Evolutionary conservation across 768 basidiomycete species (phyloP), one percentile per base, ranked within the genome.

Genomic region (Suillus discolor): DNA sequence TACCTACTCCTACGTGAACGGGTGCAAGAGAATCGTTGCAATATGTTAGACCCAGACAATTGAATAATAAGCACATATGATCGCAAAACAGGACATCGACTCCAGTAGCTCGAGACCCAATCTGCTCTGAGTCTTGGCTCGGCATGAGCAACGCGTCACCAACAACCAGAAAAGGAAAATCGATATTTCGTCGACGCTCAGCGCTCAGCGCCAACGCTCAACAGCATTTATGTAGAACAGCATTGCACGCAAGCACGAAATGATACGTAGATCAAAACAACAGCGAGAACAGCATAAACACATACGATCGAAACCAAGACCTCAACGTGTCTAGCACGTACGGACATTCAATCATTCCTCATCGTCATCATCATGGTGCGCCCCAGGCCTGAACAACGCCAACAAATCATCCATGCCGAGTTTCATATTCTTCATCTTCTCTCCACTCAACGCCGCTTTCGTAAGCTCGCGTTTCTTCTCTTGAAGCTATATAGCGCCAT

Each of bases 381-480:
- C 82, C 55, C 86, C 85, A 53, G 83, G 82, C 64, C 84, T 81
- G 83, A 95, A 94, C 45, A 95, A 79, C 0, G 88, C 90, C 77
- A 96, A 84, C 67, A 98, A 83, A 66, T 98, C 96, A 31, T 95
- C 89, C 78, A 95, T 80, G 12, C 90, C 89, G 25, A 99, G 87
- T 68, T 88, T 89, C 84, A 89, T 85, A 71, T 89, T 87, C 85
- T 94, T 92, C 73, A 93, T 82, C 77, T 91, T 94, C 79, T 94
- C 89, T 11, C 97, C 97, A 39, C 92, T 90, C 65, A 98, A 77
- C 0, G 95, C 94, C 1, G 95, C 94, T 31, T 83, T 83, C 2
- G 96, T 88, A 1, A 99, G 83, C 57, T 87, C 89, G 6, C 96
- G 87, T 80, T 99, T 99, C 76, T 88, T 86, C n/a, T 93, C 88